Evolutionary conservation across 257 asterid species (phyloP).

Genomic region (Capsicum pubescens): DNA sequence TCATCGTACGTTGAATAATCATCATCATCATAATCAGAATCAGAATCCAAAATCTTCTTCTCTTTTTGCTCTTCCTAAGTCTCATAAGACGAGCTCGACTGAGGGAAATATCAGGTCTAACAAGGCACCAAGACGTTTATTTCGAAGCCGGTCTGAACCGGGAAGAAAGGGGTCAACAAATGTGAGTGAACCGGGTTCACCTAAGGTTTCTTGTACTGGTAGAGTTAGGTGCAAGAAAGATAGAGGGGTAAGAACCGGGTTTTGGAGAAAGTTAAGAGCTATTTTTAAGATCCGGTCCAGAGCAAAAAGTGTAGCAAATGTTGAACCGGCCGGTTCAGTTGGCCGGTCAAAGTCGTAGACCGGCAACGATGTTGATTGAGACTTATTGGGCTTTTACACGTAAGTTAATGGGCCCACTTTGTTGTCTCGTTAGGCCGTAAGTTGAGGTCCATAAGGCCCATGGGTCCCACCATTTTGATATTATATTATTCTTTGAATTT

Average conservation of each 20-base stretch:
- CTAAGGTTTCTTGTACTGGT: constrained; percentile 82
- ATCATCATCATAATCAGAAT: constrained; percentile 5
- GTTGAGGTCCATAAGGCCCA: not conserved
- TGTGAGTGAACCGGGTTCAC: constrained; percentile 63
- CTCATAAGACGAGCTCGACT: constrained; percentile 37
- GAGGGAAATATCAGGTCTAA: constrained; percentile 36
- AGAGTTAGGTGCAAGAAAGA: constrained; percentile 44
- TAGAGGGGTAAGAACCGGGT: constrained; percentile 51
- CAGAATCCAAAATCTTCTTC: constrained; percentile 32
- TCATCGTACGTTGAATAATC: constrained; percentile 28
- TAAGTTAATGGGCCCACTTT: not conserved
- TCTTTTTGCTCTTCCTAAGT: constrained; percentile 45
- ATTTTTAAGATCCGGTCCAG: constrained; percentile 41
- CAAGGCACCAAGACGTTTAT: constrained; percentile 35
- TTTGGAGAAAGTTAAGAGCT: constrained; percentile 46
- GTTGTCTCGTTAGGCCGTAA: constrained; percentile 7
- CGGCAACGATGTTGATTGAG: constrained; percentile 24
- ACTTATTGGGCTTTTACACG: constrained; percentile 23
- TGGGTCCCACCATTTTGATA: constrained; percentile 3
- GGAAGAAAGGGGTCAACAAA: constrained; percentile 10
- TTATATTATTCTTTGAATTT: not conserved
- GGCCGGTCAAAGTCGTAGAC: constrained; percentile 39
- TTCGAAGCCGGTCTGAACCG: constrained; percentile 53
- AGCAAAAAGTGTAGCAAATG: constrained; percentile 22
- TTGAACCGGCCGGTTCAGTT: constrained; percentile 25